Percentiles rank a stretch among this genome's conserved stretches.
phyloP scores from a whole-genome alignment of 176 grass and related monocot genomes.

The Lolium multiflorum region DNA sequence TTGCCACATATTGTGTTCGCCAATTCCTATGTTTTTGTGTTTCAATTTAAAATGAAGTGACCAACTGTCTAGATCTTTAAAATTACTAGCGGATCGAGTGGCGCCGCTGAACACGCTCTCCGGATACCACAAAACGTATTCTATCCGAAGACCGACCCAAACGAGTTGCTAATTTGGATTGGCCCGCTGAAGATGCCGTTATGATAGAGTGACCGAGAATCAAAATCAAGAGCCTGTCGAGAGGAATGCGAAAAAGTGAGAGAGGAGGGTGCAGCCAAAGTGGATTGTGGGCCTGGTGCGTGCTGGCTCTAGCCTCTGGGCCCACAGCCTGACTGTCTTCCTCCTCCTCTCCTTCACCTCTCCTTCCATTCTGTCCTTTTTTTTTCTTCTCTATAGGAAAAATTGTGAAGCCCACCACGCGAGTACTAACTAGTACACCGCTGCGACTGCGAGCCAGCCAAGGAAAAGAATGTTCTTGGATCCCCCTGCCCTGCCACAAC shows the following conservation, averaged over 20 bases:
- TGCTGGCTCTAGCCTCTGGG: not conserved
- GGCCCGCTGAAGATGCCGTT: too few species aligned
- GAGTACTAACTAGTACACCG: conserved; percentile 3
- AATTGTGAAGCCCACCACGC: conserved; percentile 18
- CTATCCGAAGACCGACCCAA: too few species aligned
- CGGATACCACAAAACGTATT: too few species aligned
- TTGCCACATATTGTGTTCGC: too few species aligned
- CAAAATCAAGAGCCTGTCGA: not conserved
- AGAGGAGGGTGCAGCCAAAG: conserved; percentile 23
- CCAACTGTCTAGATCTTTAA: too few species aligned
- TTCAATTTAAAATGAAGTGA: too few species aligned
- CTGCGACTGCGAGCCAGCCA: not conserved
- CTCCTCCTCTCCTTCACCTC: not conserved
- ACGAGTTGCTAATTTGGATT: too few species aligned
- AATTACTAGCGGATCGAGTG: too few species aligned
- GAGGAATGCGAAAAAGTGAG: not conserved
- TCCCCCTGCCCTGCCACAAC: conserved; percentile 33
- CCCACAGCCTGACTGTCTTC: conserved; percentile 15
- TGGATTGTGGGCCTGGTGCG: conserved; percentile 21
- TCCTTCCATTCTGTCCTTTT: conserved; percentile 20
- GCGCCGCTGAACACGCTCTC: too few species aligned
- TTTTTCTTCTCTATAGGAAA: conserved; percentile 33
- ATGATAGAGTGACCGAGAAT: not conserved
- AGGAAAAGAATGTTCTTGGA: conserved; percentile 56
- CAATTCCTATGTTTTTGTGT: too few species aligned